Conservation (phyloP, 176 grass and related monocot genomes). For the Tillandsia fasciculata region DNA sequence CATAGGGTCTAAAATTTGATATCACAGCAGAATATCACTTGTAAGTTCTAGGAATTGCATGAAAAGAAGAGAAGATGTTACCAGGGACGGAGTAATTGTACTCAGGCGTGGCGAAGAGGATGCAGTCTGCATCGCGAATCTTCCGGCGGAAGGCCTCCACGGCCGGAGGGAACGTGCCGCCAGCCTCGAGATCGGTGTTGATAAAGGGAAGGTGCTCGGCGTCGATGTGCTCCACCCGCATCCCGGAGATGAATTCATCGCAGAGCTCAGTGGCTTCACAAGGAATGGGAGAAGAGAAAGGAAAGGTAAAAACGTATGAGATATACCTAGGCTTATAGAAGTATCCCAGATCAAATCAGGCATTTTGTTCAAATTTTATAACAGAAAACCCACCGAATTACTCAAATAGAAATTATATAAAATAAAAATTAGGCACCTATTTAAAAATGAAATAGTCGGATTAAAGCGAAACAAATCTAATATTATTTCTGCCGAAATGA, state of each 20-base stretch:
- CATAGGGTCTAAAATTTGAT: no score
- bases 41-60: no score
- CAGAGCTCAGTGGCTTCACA: conserved; percentile 51
- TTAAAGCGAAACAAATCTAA: no score
- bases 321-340: not conserved
- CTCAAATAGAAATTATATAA: no score
- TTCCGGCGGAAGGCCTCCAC: conserved; percentile 66
- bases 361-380: no score
- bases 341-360: no score
- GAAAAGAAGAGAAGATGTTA: not conserved
- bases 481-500: no score
- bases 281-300: not conserved
- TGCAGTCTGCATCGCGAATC: conserved; percentile 43
- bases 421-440: no score
- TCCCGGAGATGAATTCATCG: conserved; percentile 41
- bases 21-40: no score
- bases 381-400: no score
- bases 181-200: conserved; percentile 78
- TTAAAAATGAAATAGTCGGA: no score
- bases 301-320: not conserved
- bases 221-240: conserved; percentile 53
- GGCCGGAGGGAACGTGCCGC: conserved; percentile 40
- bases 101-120: conserved; percentile 73
- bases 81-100: conserved; percentile 80
- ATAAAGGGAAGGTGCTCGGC: conserved; percentile 55